Percentiles rank a stretch among this genome's conserved stretches.
These are phyloP conservation scores for Ceratocystis cacaofunesta DNA, from an alignment of 2,329 filamentous ascomycete species.

Conservation along the genomic window DNA sequence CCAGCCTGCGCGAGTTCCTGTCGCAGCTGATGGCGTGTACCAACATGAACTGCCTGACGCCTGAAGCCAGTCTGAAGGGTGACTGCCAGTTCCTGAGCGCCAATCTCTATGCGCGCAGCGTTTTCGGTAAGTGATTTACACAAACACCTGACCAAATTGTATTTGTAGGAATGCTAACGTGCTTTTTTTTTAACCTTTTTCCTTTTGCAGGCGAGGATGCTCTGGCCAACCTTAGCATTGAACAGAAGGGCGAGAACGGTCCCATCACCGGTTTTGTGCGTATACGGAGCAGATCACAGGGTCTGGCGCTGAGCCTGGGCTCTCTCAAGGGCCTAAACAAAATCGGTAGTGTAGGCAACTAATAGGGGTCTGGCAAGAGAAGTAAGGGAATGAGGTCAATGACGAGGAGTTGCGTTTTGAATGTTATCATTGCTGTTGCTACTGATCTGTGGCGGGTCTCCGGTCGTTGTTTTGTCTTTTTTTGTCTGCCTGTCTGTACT, in stretches of 20 bases:
- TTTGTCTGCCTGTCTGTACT: conserved; percentile 4
- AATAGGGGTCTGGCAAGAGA: not conserved
- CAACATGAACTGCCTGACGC: conserved; percentile 96
- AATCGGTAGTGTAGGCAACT: conserved; percentile 35
- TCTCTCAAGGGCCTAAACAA: conserved; percentile 91
- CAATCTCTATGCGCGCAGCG: conserved; percentile 88
- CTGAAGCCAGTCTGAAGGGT: conserved; percentile 88
- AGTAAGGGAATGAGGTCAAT: not conserved
- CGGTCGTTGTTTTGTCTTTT: conserved; percentile 11
- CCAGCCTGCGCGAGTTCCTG: conserved; percentile 79
- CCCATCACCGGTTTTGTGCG: conserved; percentile 94
- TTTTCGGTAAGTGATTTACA: conserved; percentile 65
- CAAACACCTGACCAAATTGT: too few species aligned
- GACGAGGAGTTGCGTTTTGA: not conserved
- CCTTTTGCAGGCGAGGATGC: conserved; percentile 72
- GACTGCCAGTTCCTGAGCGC: conserved; percentile 97
- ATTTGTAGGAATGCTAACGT: too few species aligned
- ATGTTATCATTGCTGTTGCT: conserved; percentile 2
- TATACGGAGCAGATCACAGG: conserved; percentile 93
- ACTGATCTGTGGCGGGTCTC: not conserved
- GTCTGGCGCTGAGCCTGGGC: conserved; percentile 80
- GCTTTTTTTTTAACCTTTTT: conserved; percentile 2
- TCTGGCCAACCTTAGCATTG: conserved; percentile 90
- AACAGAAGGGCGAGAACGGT: conserved; percentile 90
- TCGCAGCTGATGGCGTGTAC: conserved; percentile 92